phyloP scores from a whole-genome alignment of 495 filamentous ascomycete genomes.

The Penicillium odoratum region DNA sequence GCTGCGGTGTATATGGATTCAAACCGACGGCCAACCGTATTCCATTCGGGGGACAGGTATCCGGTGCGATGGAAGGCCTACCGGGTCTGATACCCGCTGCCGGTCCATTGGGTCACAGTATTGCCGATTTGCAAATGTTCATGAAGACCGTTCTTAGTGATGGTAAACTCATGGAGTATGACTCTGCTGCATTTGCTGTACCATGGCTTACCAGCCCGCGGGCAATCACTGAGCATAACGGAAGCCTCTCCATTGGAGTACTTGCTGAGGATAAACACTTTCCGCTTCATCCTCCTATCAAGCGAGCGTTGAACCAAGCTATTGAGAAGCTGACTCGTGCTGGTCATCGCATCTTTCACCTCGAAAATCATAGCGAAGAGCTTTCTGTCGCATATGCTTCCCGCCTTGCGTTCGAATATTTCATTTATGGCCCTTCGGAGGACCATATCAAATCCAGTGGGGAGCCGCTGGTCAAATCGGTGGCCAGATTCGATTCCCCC shows the following conservation, averaged over 20 bases:
- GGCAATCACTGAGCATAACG: not conserved
- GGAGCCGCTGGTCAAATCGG: conserved; percentile 26
- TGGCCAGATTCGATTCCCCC: conserved; percentile 21
- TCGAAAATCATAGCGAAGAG: conserved; percentile 11
- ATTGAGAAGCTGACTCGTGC: conserved; percentile 34
- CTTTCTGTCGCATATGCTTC: conserved; percentile 20
- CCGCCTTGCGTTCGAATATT: conserved; percentile 30
- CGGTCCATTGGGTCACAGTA: conserved; percentile 58
- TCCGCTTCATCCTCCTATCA: conserved; percentile 55
- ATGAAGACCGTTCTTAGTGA: conserved; percentile 51
- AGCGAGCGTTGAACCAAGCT: conserved; percentile 44
- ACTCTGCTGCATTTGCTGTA: conserved; percentile 13
- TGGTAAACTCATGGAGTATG: conserved; percentile 47
- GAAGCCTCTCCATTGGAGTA: conserved; percentile 48
- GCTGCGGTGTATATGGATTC: conserved; percentile 61
- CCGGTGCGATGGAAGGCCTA: conserved; percentile 14
- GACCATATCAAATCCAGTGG: conserved; percentile 30
- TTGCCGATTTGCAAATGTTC: conserved; percentile 58
- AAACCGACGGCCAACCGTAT: conserved; percentile 57
- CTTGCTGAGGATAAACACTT: conserved; percentile 51
- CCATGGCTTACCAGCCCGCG: conserved; percentile 14
- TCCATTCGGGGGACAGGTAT: conserved; percentile 39
- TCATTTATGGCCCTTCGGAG: conserved; percentile 27
- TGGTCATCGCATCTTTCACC: conserved; percentile 47
- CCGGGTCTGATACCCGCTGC: conserved; percentile 17